Evolutionary conservation across 345 rosid genomes (phyloP).

Genomic region (Arabidopsis suecica): DNA sequence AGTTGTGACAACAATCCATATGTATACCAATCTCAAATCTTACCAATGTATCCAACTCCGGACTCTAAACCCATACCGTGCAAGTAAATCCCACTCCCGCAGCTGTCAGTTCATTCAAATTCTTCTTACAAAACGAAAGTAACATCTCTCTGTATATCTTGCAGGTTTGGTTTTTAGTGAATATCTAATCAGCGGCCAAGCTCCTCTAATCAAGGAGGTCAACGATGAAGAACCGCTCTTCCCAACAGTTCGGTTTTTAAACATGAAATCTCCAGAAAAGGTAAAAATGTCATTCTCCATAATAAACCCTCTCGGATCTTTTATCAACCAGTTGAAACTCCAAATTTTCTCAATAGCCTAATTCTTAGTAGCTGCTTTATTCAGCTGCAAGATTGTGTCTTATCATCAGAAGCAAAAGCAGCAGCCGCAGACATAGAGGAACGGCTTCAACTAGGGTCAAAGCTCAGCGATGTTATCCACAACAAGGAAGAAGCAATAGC

Average conservation of each 20-base stretch:
- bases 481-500: conserved; percentile 80
- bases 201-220: conserved; percentile 88
- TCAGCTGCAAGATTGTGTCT: conserved; percentile 51
- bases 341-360: conserved; percentile 13
- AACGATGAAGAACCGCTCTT: conserved; percentile 97
- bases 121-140: not conserved
- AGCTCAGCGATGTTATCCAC: conserved; percentile 75
- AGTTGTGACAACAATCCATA: conserved; percentile 84
- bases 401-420: conserved; percentile 71
- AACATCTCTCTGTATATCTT: conserved; percentile 23
- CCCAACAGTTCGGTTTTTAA: conserved; percentile 59
- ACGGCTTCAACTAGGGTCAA: conserved; percentile 78
- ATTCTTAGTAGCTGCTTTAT: conserved; percentile 18
- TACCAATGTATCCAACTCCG: conserved; percentile 90
- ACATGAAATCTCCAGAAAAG: conserved; percentile 48
- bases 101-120: not conserved
- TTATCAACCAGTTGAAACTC: not conserved
- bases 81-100: conserved; percentile 62
- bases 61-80: conserved; percentile 96
- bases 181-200: conserved; percentile 92
- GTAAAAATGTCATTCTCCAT: conserved; percentile 41
- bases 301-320: not conserved
- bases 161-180: conserved; percentile 95
- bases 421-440: conserved; percentile 81
- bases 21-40: conserved; percentile 95